Base-by-base conservation (phyloP, 306 rosid genomes). In the Lotus japonicus region DNA sequence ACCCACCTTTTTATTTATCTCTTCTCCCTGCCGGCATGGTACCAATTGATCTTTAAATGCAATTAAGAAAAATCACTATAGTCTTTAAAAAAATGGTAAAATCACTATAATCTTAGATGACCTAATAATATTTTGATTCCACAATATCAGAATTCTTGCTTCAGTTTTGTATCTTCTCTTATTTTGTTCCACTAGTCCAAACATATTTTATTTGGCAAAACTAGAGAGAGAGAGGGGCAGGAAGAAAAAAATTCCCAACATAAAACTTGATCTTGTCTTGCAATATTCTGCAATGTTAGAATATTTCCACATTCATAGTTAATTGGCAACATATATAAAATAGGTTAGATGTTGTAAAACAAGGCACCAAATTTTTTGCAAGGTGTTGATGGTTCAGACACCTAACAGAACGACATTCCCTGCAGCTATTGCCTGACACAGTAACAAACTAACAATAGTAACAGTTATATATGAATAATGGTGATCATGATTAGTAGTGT, bases 391-490 rank as follows among this genome's bases (percentile, higher is more conserved):
- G 14, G 45, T 46, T 69, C 50, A 31, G 48, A 63, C 41, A 9
- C 77, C 77, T 58, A 57, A 64, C 80, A 15, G 42, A 55, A 69
- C 43, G 56, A 74, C 80, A 74, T 64, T 50, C 71, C 68, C 67
- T 19, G 67, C 55, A 54, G 38, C 55, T 43, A 44, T 19, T 68
- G 14, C 56, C 75, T 51, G 6, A 39, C 42, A 42, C 66, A 58
- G 3, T 21, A 21, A 21, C 26, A 15, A 21, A n/a, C n/a, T 39
- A 50, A 68, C 53, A 49, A 52, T 33, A 13, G 7, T 19, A 11
- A n/a, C n/a, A n/a, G n/a, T n/a, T n/a, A n/a, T n/a, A n/a, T n/a
- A 19, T 42, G 36, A 76, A 19, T n/a, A 4, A 63, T 43, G 13
- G n/a, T 23, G 19, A 42, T 45, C 66, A 43, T 43, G 26, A 61